These are phyloP conservation scores for Cladophialophora chaetospira DNA, from an alignment of 2,329 filamentous ascomycete species.

Conservation along the genomic window DNA sequence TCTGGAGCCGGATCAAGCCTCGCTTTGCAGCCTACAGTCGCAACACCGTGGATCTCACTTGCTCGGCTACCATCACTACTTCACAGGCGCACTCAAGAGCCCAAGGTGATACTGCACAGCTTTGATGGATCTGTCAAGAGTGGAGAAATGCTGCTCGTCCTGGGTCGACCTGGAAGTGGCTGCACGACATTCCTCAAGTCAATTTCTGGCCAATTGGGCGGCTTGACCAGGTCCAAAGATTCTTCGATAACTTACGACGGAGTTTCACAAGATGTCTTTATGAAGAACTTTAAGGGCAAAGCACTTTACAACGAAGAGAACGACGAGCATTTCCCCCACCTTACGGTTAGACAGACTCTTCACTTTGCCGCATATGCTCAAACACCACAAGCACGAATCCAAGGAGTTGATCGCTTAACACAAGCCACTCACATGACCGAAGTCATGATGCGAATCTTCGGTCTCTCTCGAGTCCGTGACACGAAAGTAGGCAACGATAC, in stretches of 20 bases:
- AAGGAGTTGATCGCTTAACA: constrained; percentile 8
- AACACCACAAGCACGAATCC: constrained; percentile 8
- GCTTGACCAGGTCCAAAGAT: constrained; percentile 37
- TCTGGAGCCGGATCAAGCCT: constrained; percentile 63
- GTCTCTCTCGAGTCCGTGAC: constrained; percentile 60
- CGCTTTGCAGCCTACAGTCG: constrained; percentile 69
- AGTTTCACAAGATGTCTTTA: constrained; percentile 58
- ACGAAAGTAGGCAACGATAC: constrained; percentile 70
- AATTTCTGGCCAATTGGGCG: constrained; percentile 77
- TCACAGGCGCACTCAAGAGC: constrained; percentile 37
- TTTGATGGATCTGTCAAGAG: constrained; percentile 56
- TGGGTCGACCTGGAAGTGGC: constrained; percentile 68
- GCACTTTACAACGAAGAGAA: constrained; percentile 60
- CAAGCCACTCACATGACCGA: constrained; percentile 8
- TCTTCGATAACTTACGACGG: constrained; percentile 59
- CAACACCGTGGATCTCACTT: constrained; percentile 59
- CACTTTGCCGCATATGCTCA: constrained; percentile 52
- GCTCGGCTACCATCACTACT: constrained; percentile 61
- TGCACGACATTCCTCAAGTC: constrained; percentile 83
- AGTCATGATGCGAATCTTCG: constrained; percentile 64
- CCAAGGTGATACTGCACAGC: constrained; percentile 43
- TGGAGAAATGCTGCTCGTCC: constrained; percentile 64
- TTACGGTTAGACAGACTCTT: constrained; percentile 56
- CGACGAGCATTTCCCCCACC: constrained; percentile 54
- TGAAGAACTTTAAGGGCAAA: constrained; percentile 44